Percentiles rank a stretch among this genome's conserved stretches.
Conservation (phyloP, 805 yeast genomes). For the Zygosaccharomyces lentus region DNA sequence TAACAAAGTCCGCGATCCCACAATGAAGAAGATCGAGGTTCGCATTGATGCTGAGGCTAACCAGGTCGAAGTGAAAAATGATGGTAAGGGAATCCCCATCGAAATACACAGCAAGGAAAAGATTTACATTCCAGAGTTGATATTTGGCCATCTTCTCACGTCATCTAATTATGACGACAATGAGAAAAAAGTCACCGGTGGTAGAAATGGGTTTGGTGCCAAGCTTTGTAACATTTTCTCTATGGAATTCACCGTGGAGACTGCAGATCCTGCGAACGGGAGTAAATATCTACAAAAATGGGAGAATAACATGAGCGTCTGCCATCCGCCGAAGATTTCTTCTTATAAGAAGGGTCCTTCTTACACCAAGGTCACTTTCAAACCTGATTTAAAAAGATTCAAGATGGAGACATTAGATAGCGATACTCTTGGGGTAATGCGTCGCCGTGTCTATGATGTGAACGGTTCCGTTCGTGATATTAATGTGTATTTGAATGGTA, state of each 20-base stretch:
- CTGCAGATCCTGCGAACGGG: slow-evolving; percentile 68
- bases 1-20: slow-evolving; percentile 90
- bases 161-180: slow-evolving; percentile 95
- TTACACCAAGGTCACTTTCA: slow-evolving; percentile 81
- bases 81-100: slow-evolving; percentile 92
- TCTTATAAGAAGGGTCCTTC: slow-evolving; percentile 53
- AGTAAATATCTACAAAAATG: slow-evolving; percentile 75
- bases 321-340: slow-evolving; percentile 69
- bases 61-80: slow-evolving; percentile 76
- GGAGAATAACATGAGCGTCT: slow-evolving; percentile 78
- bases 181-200: slow-evolving; percentile 95
- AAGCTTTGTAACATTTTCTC: slow-evolving; percentile 95
- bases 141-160: slow-evolving; percentile 90
- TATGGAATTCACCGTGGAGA: slow-evolving; percentile 78
- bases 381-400: slow-evolving; percentile 81
- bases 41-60: slow-evolving; percentile 71
- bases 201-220: slow-evolving; percentile 98
- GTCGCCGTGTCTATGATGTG: slow-evolving; percentile 91
- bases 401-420: slow-evolving; percentile 80
- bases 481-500: slow-evolving; percentile 72
- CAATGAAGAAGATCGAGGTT: slow-evolving; percentile 85
- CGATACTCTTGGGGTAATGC: slow-evolving; percentile 76
- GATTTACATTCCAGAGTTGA: slow-evolving; percentile 91
- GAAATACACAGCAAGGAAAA: slow-evolving; percentile 90
- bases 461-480: slow-evolving; percentile 90